These are phyloP conservation scores for Microascus cirrosus DNA, from an alignment of 2,329 filamentous ascomycete species.

Conservation along the genomic window DNA sequence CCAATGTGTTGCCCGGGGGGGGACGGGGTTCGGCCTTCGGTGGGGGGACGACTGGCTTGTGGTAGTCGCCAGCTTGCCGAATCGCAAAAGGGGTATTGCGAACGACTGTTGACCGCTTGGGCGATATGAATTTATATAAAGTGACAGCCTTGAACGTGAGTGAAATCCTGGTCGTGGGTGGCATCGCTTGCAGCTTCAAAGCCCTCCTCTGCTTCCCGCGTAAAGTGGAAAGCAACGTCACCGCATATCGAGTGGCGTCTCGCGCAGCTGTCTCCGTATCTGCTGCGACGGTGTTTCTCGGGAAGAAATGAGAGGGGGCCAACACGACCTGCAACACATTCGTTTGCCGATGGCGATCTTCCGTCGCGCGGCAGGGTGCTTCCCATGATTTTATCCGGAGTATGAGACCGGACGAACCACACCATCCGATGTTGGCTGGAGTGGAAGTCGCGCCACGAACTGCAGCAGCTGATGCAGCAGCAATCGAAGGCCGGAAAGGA, in stretches of 20 bases:
- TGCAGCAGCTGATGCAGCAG: background rate
- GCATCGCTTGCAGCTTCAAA: background rate
- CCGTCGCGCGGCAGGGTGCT: background rate
- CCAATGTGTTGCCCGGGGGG: background rate
- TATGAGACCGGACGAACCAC: background rate
- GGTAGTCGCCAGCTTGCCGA: background rate
- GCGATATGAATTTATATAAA: constrained; percentile 5
- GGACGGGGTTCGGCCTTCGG: background rate
- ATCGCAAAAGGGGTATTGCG: background rate
- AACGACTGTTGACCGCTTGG: background rate
- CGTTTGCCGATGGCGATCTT: background rate
- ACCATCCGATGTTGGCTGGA: background rate
- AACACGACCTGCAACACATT: background rate
- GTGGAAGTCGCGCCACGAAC: background rate
- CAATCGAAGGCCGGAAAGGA: too few relatives aligned
- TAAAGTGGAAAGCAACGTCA: background rate
- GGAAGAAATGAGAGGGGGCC: background rate
- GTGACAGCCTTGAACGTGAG: constrained; percentile 1
- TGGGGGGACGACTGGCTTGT: background rate
- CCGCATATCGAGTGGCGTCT: background rate
- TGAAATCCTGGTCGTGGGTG: background rate
- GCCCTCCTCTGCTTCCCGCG: background rate
- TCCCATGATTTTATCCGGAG: background rate
- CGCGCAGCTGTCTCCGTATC: background rate
- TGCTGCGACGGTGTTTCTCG: background rate